Evolutionary conservation across 306 rosid genomes (phyloP), one percentile per base, ranked within the genome.

Genomic region (Datisca glomerata): DNA sequence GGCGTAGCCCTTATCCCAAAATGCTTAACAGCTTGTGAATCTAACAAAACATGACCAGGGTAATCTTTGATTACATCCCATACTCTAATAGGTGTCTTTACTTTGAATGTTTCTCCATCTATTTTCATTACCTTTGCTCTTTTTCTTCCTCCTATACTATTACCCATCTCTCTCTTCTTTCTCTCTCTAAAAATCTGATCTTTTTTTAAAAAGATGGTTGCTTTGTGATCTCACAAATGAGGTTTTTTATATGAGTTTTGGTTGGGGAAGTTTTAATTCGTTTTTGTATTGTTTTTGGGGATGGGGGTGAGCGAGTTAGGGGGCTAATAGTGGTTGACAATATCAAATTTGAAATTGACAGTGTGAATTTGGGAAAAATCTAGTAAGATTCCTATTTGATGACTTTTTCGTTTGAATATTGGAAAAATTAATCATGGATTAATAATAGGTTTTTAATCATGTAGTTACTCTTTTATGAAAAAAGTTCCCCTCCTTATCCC

Each of bases 111-210:
- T 51, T 86, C 96, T 0, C 96, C 96, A 15, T 72, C 66, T 24
- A 75, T 61, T 46, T 73, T 86, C 96, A 86, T 78, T 29, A 86
- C 81, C 55, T 86, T 86, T 18, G 78, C 80, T 53, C 51, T 75
- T 21, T 41, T 78, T 40, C 69, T 69, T 21, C 86, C 60, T 47
- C 78, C 78, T 0, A 84, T 17, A 6, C 53, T 49, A 71, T 86
- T 86, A 21, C 96, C 96, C 96, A 86, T 85, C 23, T 43, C 23
- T 9, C 13, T 8, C 9, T 34, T 32, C 12, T 37, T 18, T 18
- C 6, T 7, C 2, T 35, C 28, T 43, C 19, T 32, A n/a, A n/a
- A n/a, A n/a, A n/a, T n/a, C n/a, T n/a, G n/a, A n/a, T n/a, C n/a
- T n/a, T n/a, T n/a, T n/a, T n/a, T n/a, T n/a, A n/a, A n/a, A n/a